phyloP scores from a whole-genome alignment of 345 rosid genomes.

The Diplotaxis tenuifolia region DNA sequence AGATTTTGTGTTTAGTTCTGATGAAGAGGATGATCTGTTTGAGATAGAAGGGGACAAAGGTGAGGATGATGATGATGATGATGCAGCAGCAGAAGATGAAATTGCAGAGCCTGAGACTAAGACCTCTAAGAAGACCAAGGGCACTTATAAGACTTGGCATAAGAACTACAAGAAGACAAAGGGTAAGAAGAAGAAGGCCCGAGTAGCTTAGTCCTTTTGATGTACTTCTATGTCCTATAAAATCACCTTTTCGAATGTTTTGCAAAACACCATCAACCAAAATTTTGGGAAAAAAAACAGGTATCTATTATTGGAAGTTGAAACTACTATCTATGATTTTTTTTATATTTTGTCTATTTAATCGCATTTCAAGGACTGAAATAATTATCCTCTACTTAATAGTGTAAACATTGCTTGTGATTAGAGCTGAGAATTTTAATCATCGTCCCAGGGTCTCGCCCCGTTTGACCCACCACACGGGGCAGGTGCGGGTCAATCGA shows the following conservation, averaged over 20 bases:
- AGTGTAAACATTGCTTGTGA: no score
- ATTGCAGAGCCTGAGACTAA: slow-evolving; percentile 25
- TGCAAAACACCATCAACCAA: slow-evolving; percentile 4
- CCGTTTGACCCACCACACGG: no score
- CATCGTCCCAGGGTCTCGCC: no score
- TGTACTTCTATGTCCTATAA: background rate
- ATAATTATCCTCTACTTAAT: no score
- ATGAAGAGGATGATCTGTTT: slow-evolving; percentile 54
- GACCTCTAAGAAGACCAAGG: slow-evolving; percentile 32
- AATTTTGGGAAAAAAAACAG: slow-evolving; percentile 13
- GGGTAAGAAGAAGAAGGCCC: slow-evolving; percentile 38
- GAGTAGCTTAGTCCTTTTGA: slow-evolving; percentile 8
- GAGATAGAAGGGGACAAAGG: slow-evolving; percentile 36
- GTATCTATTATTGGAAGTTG: no score
- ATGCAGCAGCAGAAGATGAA: slow-evolving; percentile 24
- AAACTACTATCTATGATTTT: no score
- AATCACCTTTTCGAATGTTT: background rate
- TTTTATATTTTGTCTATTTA: no score
- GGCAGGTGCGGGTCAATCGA: no score
- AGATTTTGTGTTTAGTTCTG: slow-evolving; percentile 83
- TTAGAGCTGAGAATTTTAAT: no score
- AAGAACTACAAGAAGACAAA: slow-evolving; percentile 39
- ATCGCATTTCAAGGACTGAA: no score
- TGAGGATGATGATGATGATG: slow-evolving; percentile 27
- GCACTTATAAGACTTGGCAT: slow-evolving; percentile 35